phyloP scores from a whole-genome alignment of 2,329 filamentous ascomycete genomes.

The Verruconis gallopava region DNA sequence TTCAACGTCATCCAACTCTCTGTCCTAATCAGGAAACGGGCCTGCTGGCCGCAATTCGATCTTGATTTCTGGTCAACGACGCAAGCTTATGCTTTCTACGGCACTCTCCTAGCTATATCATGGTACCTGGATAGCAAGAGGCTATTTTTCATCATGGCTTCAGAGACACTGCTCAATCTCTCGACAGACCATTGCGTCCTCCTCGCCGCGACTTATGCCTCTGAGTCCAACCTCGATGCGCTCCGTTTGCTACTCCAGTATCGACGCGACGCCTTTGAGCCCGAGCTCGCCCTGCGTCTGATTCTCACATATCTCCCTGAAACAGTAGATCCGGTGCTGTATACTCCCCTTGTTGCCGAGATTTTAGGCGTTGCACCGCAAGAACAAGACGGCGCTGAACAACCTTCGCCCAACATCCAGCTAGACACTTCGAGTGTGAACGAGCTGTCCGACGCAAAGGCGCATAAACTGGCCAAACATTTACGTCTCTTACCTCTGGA shows the following conservation, averaged over 20 bases:
- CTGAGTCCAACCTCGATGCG: slow-evolving; percentile 49
- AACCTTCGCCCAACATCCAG: slow-evolving; percentile 18
- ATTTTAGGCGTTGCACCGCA: slow-evolving; percentile 39
- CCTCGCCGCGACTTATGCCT: slow-evolving; percentile 57
- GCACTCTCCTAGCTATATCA: too few species aligned
- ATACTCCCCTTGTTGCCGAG: slow-evolving; percentile 29
- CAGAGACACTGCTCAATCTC: slow-evolving; percentile 24
- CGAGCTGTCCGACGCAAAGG: slow-evolving; percentile 48
- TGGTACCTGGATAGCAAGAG: too few species aligned
- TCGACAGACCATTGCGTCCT: slow-evolving; percentile 58
- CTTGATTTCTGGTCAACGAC: too few species aligned
- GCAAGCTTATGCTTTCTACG: too few species aligned
- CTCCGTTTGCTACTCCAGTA: slow-evolving; percentile 47
- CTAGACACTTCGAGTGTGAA: slow-evolving; percentile 46
- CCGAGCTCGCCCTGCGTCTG: slow-evolving; percentile 56
- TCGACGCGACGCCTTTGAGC: slow-evolving; percentile 45
- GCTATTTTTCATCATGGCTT: too few species aligned
- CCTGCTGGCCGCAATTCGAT: too few species aligned
- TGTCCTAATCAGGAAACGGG: too few species aligned
- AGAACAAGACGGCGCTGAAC: slow-evolving; percentile 24
- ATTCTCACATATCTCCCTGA: slow-evolving; percentile 69
- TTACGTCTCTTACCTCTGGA: slow-evolving; percentile 49
- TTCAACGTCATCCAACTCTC: too few species aligned
- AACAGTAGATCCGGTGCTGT: slow-evolving; percentile 48
- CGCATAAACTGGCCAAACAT: slow-evolving; percentile 49